Evolutionary conservation across 768 basidiomycete species (phyloP).

Genomic region (Russula earlei): DNA sequence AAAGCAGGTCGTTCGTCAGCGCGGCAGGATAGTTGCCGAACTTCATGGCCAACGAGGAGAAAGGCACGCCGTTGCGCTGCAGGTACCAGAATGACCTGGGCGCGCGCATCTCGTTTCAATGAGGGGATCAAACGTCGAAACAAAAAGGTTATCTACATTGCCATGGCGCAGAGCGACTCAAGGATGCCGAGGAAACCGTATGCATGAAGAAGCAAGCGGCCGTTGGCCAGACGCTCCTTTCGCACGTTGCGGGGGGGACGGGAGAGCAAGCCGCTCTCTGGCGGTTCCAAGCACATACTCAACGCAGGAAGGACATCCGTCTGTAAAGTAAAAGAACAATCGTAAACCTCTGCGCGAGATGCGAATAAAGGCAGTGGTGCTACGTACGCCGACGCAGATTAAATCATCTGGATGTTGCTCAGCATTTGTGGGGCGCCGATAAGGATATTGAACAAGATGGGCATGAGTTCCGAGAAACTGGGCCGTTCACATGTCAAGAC

Average conservation of each 20-base stretch:
- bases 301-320: conserved; percentile 51
- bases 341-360: not conserved
- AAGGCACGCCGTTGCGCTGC: conserved; percentile 38
- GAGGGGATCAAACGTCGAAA: not conserved
- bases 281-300: conserved; percentile 47
- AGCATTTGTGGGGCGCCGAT: conserved; percentile 36
- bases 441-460: conserved; percentile 42
- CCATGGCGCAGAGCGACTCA: conserved; percentile 39
- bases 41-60: conserved; percentile 37
- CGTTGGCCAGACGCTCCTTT: conserved; percentile 46
- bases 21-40: conserved; percentile 36
- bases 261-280: conserved; percentile 48
- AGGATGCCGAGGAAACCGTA: conserved; percentile 47
- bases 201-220: conserved; percentile 45
- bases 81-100: conserved; percentile 35
- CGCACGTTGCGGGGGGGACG: conserved; percentile 47
- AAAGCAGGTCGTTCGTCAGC: conserved; percentile 33
- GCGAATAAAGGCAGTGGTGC: no score
- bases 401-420: conserved; percentile 37
- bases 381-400: conserved; percentile 37
- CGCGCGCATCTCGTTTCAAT: not conserved
- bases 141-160: conserved; percentile 30
- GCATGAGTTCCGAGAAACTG: conserved; percentile 54
- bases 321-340: not conserved
- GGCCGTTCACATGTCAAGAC: not conserved